These are phyloP conservation scores for Pseudogymnoascus sp. DNA, from an alignment of 2,329 filamentous ascomycete genomes.

Conservation along the genomic window DNA sequence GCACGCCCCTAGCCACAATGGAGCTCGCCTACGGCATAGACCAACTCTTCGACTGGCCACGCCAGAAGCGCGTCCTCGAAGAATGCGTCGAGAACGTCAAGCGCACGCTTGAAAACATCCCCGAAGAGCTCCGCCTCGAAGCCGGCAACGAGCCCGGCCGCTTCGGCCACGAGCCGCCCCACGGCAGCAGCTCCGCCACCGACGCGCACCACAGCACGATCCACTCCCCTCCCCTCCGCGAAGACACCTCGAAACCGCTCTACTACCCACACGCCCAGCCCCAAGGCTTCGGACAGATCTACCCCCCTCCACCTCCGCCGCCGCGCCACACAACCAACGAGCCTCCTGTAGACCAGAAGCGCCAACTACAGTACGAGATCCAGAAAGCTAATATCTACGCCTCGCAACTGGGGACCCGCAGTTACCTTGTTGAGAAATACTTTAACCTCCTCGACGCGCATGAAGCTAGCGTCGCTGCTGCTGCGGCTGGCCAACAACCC, in stretches of 20 bases:
- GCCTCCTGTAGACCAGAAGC: slow-evolving; percentile 27
- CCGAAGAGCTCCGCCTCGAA: slow-evolving; percentile 57
- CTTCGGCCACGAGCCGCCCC: slow-evolving; percentile 26
- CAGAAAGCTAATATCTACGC: slow-evolving; percentile 87
- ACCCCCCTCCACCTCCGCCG: not conserved
- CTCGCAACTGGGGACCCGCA: slow-evolving; percentile 71
- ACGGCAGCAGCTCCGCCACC: not conserved
- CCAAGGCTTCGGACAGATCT: not conserved
- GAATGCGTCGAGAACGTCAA: slow-evolving; percentile 66
- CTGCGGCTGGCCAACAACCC: slow-evolving; percentile 8
- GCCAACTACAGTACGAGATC: slow-evolving; percentile 70
- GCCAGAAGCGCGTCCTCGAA: slow-evolving; percentile 66
- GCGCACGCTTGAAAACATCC: slow-evolving; percentile 57
- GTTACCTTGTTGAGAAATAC: slow-evolving; percentile 80
- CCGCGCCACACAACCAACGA: not conserved
- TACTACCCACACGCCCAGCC: slow-evolving; percentile 5
- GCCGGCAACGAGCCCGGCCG: slow-evolving; percentile 31
- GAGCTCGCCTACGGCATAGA: slow-evolving; percentile 77
- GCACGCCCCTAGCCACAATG: slow-evolving; percentile 69
- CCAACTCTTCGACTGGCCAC: slow-evolving; percentile 64
- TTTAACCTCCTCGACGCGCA: slow-evolving; percentile 66
- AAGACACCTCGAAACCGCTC: slow-evolving; percentile 28
- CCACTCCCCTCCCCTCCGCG: not conserved
- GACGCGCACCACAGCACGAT: not conserved
- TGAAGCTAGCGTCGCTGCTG: slow-evolving; percentile 8